Evolutionary conservation across 257 asterid genomes (phyloP).

Genomic region (Anisodus tanguticus): DNA sequence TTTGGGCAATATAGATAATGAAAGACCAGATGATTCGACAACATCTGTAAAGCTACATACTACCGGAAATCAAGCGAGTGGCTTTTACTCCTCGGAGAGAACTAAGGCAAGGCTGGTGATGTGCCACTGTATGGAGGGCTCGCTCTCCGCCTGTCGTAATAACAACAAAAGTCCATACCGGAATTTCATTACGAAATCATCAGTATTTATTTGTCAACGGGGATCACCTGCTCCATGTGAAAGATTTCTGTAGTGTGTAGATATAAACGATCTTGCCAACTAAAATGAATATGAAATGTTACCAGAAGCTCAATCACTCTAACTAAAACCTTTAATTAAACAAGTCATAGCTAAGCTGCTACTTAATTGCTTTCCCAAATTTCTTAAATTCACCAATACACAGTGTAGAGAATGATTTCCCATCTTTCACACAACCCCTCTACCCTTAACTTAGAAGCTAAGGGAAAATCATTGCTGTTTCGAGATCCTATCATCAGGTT

Average conservation of each 20-base stretch:
- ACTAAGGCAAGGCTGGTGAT: no score
- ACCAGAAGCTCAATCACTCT: slow-evolving; percentile 27
- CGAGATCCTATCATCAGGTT: slow-evolving; percentile 24
- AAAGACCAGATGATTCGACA: no score
- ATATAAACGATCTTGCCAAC: slow-evolving; percentile 33
- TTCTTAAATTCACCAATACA: slow-evolving; percentile 22
- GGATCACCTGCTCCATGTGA: slow-evolving; percentile 33
- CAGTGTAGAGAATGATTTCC: slow-evolving; percentile 41
- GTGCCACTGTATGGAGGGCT: no score
- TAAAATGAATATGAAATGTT: slow-evolving; percentile 36
- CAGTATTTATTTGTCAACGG: slow-evolving; percentile 11
- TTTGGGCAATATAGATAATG: no score
- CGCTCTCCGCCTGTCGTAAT: no score
- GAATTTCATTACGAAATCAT: no score
- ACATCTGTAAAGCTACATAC: no score
- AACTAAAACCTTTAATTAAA: slow-evolving; percentile 34
- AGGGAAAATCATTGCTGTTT: slow-evolving; percentile 37
- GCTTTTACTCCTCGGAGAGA: no score
- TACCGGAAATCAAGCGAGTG: no score
- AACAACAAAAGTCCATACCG: no score
- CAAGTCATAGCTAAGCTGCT: background rate
- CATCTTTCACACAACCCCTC: slow-evolving; percentile 36
- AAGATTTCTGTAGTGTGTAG: slow-evolving; percentile 8
- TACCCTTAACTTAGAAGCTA: slow-evolving; percentile 47
- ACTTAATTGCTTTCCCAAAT: background rate